These are phyloP conservation scores for Penicillium longicatenatum DNA, from an alignment of 495 filamentous ascomycete genomes.

Conservation along the genomic window DNA sequence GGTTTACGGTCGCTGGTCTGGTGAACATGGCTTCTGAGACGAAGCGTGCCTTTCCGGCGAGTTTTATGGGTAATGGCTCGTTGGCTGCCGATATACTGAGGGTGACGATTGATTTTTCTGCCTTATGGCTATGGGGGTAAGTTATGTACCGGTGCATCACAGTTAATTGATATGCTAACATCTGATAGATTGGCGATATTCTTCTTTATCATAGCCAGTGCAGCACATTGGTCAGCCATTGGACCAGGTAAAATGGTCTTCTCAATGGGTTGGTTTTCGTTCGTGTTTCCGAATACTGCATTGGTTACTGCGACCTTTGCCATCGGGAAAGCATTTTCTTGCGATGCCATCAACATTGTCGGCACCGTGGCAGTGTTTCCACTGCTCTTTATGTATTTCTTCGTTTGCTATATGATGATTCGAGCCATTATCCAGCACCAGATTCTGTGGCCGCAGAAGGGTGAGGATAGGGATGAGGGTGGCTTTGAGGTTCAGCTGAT, in stretches of 20 bases:
- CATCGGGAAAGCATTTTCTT: constrained; percentile 65
- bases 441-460: constrained; percentile 72
- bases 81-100: constrained; percentile 56
- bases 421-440: constrained; percentile 63
- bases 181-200: constrained; percentile 68
- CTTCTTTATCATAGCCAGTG: constrained; percentile 81
- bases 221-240: constrained; percentile 76
- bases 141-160: constrained; percentile 2
- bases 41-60: constrained; percentile 44
- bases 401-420: constrained; percentile 72
- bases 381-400: constrained; percentile 67
- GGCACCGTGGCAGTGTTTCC: constrained; percentile 65
- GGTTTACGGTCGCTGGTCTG: constrained; percentile 75
- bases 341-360: constrained; percentile 61
- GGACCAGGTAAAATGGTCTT: constrained; percentile 65
- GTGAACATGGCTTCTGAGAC: constrained; percentile 57
- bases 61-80: constrained; percentile 62
- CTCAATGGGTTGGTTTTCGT: constrained; percentile 87
- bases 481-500: constrained; percentile 51
- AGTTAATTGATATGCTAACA: not conserved
- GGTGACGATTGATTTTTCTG: constrained; percentile 59
- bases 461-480: constrained; percentile 64
- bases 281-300: constrained; percentile 85
- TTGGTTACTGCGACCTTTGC: constrained; percentile 73
- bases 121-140: constrained; percentile 81